phyloP scores from a whole-genome alignment of 2,329 filamentous ascomycete species.

The Biscogniauxia mediterranea region DNA sequence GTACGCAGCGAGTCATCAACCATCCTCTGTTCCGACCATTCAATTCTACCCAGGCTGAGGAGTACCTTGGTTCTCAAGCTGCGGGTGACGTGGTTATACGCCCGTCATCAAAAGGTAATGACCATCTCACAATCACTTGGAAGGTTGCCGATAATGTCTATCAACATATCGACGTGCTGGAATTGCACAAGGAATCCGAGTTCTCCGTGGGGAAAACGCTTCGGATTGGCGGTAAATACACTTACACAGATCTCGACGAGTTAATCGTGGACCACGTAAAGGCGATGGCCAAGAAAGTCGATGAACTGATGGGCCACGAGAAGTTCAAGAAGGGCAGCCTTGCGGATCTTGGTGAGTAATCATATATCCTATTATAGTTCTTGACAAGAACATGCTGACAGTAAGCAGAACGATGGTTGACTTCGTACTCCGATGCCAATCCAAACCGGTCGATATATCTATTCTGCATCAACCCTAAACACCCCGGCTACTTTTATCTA shows the following conservation, averaged over 20 bases:
- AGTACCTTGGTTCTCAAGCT: slow-evolving; percentile 83
- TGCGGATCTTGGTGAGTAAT: slow-evolving; percentile 74
- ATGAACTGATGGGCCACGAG: slow-evolving; percentile 91
- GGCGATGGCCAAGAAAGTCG: slow-evolving; percentile 96
- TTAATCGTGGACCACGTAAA: slow-evolving; percentile 96
- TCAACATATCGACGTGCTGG: slow-evolving; percentile 95
- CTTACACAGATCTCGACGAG: slow-evolving; percentile 94
- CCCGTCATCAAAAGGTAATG: slow-evolving; percentile 90
- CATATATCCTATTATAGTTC: neutral
- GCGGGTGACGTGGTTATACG: slow-evolving; percentile 91
- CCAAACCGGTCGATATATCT: slow-evolving; percentile 90
- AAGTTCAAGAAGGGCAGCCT: slow-evolving; percentile 85
- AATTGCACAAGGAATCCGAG: slow-evolving; percentile 95
- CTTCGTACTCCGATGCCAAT: slow-evolving; percentile 94
- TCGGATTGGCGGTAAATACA: slow-evolving; percentile 83
- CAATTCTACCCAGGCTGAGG: slow-evolving; percentile 88
- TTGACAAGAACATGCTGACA: slow-evolving; percentile 19
- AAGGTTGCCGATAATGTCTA: slow-evolving; percentile 96
- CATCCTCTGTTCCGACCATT: slow-evolving; percentile 94
- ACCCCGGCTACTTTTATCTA: slow-evolving; percentile 91
- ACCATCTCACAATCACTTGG: slow-evolving; percentile 96
- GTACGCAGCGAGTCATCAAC: slow-evolving; percentile 93
- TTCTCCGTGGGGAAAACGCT: slow-evolving; percentile 87
- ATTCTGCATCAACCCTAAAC: slow-evolving; percentile 90
- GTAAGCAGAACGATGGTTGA: slow-evolving; percentile 84